phyloP scores from a whole-genome alignment of 495 filamentous ascomycete species.

The Tuber brumale region DNA sequence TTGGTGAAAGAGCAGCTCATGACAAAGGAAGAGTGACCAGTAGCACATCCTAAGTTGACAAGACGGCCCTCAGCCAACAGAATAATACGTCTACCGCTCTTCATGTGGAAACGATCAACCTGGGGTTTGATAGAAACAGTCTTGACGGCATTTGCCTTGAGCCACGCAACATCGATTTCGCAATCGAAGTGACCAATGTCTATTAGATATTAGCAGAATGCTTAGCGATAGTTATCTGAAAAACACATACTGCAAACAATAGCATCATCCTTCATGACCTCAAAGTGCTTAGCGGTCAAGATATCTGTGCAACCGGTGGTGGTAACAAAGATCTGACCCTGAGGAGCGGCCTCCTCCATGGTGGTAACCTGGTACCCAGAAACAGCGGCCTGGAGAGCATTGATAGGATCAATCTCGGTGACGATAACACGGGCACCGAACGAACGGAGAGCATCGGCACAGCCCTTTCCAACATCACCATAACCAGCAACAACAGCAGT shows the following conservation, averaged over 20 bases:
- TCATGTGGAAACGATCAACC: constrained; percentile 94
- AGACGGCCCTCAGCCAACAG: constrained; percentile 97
- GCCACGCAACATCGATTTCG: constrained; percentile 99
- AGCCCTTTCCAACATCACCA: constrained; percentile 99
- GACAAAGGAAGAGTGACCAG: constrained; percentile 98
- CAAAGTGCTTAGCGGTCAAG: constrained; percentile 83
- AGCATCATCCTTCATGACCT: constrained; percentile 95
- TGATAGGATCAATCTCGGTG: constrained; percentile 98
- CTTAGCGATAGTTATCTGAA: not conserved
- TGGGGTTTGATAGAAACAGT: constrained; percentile 99
- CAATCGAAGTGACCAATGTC: constrained; percentile 99
- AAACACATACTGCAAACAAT: constrained; percentile 88
- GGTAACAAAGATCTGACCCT: constrained; percentile 97
- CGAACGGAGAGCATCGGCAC: constrained; percentile 85
- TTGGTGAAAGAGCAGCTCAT: constrained; percentile 99
- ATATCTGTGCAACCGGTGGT: constrained; percentile 99
- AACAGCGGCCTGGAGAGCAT: constrained; percentile 96
- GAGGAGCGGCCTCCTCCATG: constrained; percentile 86
- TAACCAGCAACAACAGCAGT: constrained; percentile 93
- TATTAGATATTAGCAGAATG: constrained; percentile 36
- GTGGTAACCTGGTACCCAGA: constrained; percentile 93
- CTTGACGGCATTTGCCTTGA: constrained; percentile 89
- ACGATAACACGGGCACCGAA: constrained; percentile 97
- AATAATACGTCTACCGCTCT: constrained; percentile 92
- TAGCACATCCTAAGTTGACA: constrained; percentile 98